Conservation (phyloP, 108 stramenopile species). For the Pseudonitzschia delicatissima region DNA sequence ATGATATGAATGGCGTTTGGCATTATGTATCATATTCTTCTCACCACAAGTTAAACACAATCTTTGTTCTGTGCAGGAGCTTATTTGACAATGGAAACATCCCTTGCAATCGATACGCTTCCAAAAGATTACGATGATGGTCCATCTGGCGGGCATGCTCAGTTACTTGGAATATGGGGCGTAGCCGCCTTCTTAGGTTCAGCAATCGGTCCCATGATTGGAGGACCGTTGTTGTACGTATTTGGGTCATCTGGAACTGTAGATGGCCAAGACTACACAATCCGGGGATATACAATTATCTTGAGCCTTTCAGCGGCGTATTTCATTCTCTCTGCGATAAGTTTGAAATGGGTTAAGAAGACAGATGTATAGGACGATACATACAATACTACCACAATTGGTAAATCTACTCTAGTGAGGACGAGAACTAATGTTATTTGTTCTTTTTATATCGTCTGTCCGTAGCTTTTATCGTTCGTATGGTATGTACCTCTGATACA, state of each 20-base stretch:
- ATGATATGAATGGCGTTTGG: neutral
- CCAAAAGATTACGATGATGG: constrained; percentile 34
- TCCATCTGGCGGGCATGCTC: constrained; percentile 38
- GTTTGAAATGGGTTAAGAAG: constrained; percentile 24
- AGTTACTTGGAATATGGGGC: constrained; percentile 68
- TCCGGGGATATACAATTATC: constrained; percentile 19
- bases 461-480: no score
- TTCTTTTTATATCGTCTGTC: no score
- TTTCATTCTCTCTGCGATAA: constrained; percentile 35
- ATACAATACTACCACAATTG: no score
- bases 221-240: constrained; percentile 23
- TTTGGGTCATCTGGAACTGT: constrained; percentile 5
- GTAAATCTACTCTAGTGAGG: no score
- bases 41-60: neutral
- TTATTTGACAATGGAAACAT: constrained; percentile 72
- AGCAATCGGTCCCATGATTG: constrained; percentile 60
- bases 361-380: constrained; percentile 3
- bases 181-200: constrained; percentile 61
- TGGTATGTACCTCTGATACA: no score
- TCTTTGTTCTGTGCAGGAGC: constrained; percentile 27
- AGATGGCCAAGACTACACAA: constrained; percentile 11
- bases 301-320: constrained; percentile 33
- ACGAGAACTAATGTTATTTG: no score
- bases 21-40: neutral
- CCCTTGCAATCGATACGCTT: constrained; percentile 58